Evolutionary conservation across 1,284 basidiomycete species (phyloP).

Genomic region (Malassezia dermatis): DNA sequence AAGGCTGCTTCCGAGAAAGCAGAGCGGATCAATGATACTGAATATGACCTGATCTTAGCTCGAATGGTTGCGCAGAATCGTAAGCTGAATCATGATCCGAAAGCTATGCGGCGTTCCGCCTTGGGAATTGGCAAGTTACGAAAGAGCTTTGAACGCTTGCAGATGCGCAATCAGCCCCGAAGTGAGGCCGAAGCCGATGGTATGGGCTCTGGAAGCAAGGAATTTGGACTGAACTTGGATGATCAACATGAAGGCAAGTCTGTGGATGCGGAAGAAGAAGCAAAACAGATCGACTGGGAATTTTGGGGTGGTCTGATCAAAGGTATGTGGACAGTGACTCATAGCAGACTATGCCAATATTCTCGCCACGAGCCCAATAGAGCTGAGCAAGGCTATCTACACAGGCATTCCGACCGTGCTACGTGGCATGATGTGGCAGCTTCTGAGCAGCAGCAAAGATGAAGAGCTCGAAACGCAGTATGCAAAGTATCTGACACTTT

Average conservation of each 20-base stretch:
- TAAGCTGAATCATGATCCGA: conserved; percentile 29
- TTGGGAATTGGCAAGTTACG: conserved; percentile 39
- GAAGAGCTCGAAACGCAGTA: conserved; percentile 74
- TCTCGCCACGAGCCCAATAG: conserved; percentile 42
- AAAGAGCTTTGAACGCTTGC: conserved; percentile 38
- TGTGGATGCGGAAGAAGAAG: conserved; percentile 1
- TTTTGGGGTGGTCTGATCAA: conserved; percentile 89
- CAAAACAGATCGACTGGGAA: conserved; percentile 54
- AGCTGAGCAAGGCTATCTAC: conserved; percentile 80
- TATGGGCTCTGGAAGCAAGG: conserved; percentile 9
- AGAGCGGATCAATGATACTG: conserved; percentile 18
- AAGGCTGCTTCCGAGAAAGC: conserved; percentile 6
- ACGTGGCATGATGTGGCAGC: conserved; percentile 94
- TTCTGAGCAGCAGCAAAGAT: conserved; percentile 85
- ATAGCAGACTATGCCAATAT: conserved; percentile 15
- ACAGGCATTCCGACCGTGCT: conserved; percentile 73
- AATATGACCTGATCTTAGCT: conserved; percentile 33
- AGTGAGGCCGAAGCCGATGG: conserved; percentile 9
- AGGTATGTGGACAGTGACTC: neutral
- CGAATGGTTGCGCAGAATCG: conserved; percentile 33
- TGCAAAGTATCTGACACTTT: conserved; percentile 66
- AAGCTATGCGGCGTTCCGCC: conserved; percentile 32
- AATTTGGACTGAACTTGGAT: conserved; percentile 11
- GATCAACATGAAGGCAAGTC: neutral
- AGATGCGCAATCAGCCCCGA: conserved; percentile 18